Base-by-base conservation (phyloP, 257 asterid genomes). In the Gardenia jasminoides region DNA sequence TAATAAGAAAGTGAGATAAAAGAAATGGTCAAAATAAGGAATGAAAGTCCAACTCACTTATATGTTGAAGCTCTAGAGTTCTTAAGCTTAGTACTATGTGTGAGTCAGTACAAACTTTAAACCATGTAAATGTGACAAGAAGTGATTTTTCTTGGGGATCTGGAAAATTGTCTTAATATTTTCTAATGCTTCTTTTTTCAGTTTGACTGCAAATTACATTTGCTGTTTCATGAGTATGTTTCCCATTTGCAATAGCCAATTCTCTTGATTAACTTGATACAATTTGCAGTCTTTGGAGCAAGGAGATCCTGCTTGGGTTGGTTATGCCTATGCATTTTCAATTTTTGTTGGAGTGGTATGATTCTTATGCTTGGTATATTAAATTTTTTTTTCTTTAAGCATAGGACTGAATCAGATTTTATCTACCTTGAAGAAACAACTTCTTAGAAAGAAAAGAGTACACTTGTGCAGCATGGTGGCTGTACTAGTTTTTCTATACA, bases 331-430 rank as follows among this genome's bases (percentile, higher is more conserved):
- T 80, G 98, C 98, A 75, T 88, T 94, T 79, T 88, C 91, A 74
- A 94, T 94, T 72, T 92, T 94, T 84, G 48, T 89, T 79, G 87
- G 94, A 43, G 98, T 94, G 98, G 98, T 94, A 92, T 41, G 92
- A 48, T 50, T 82, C 46, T 78, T 62, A 13, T 70, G 79, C 62
- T 78, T 72, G 15, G 30, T 30, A 43, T 36, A 33, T 80, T 36
- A 30, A 16, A 41, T 61, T 3, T 56, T 0, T 0, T 48, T 44
- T 46, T 65, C 56, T 81, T 67, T 41, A 62, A 65, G 10, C 2
- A 50, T 41, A 41, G 28, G 6, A 36, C 33, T 78, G 19, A 41
- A 61, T 28, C 43, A 48, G 56, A 54, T n/a, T 78, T 72, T 28
- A 22, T 22, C 26, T 43, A 24, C 61, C 0, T 41, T 26, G 10